These are phyloP conservation scores for Kwoniella dejecticola DNA, from an alignment of 768 basidiomycete genomes.

Conservation along the genomic window DNA sequence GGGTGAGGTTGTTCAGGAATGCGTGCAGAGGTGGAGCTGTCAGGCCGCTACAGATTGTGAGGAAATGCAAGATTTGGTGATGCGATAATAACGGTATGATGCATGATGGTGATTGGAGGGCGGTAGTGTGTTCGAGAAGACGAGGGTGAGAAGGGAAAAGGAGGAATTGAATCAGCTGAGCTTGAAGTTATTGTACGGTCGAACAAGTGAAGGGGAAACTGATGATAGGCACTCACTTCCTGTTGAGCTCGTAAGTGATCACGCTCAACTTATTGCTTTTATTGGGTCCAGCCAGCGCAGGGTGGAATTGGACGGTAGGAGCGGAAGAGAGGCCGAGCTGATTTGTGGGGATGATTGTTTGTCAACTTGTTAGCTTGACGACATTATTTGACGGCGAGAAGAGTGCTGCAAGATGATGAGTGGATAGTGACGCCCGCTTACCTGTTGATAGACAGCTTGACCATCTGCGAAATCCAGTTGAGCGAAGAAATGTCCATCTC, in stretches of 20 bases:
- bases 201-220: too few relatives aligned
- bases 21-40: constrained; percentile 74
- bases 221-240: constrained; percentile 37
- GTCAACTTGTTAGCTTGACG: too few relatives aligned
- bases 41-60: constrained; percentile 67
- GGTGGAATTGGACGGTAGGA: constrained; percentile 77
- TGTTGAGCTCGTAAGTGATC: constrained; percentile 64
- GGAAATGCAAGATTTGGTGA: constrained; percentile 23
- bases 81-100: background rate
- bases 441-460: constrained; percentile 76
- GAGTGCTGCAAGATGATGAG: too few relatives aligned
- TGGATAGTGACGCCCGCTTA: too few relatives aligned
- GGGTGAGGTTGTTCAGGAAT: constrained; percentile 72
- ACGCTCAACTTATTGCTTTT: constrained; percentile 63
- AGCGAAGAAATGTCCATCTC: constrained; percentile 87
- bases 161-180: background rate
- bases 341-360: too few relatives aligned
- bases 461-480: constrained; percentile 83
- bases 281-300: constrained; percentile 71
- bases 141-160: background rate
- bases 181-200: too few relatives aligned
- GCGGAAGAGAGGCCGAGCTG: constrained; percentile 83
- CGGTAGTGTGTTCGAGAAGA: background rate
- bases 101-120: background rate
- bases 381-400: too few relatives aligned